A percentile compares a stretch with the other conserved stretches of the same genome.
Conservation (phyloP, 495 filamentous ascomycete species). For the Aspergillus affinis region DNA sequence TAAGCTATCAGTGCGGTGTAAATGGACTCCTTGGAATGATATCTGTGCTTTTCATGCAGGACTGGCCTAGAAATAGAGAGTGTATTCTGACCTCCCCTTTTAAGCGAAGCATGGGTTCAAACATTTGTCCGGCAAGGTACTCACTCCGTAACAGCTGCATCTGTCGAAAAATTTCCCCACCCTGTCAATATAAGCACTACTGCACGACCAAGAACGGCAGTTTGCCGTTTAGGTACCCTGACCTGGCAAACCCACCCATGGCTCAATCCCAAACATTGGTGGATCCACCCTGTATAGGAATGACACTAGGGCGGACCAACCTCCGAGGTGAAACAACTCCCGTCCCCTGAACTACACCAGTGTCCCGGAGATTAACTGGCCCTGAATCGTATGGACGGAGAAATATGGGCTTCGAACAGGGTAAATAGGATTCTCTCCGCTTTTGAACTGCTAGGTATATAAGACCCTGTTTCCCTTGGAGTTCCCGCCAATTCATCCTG, state of each 20-base stretch:
- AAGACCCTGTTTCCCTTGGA: neutral
- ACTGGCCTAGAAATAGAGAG: too few species aligned
- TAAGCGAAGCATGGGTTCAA: too few species aligned
- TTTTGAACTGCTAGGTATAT: neutral
- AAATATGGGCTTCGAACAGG: neutral
- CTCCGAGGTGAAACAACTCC: neutral
- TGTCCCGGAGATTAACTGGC: neutral
- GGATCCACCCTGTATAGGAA: neutral
- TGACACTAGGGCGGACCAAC: neutral
- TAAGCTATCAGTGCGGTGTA: too few species aligned
- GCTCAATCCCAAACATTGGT: neutral
- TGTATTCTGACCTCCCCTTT: too few species aligned
- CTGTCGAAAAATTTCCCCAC: too few species aligned
- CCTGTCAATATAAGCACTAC: too few species aligned
- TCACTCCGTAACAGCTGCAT: too few species aligned
- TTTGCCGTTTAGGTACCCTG: too few species aligned
- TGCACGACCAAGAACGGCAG: too few species aligned
- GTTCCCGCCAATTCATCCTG: neutral
- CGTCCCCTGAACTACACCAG: neutral
- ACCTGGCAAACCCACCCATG: neutral
- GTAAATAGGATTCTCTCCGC: neutral
- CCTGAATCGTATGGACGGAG: neutral
- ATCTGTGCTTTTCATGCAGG: too few species aligned
- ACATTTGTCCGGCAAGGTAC: too few species aligned
- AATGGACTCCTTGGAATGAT: too few species aligned